Conservation (phyloP, 1,139 yeast genomes). For the Yamadazyma friedrichii region DNA sequence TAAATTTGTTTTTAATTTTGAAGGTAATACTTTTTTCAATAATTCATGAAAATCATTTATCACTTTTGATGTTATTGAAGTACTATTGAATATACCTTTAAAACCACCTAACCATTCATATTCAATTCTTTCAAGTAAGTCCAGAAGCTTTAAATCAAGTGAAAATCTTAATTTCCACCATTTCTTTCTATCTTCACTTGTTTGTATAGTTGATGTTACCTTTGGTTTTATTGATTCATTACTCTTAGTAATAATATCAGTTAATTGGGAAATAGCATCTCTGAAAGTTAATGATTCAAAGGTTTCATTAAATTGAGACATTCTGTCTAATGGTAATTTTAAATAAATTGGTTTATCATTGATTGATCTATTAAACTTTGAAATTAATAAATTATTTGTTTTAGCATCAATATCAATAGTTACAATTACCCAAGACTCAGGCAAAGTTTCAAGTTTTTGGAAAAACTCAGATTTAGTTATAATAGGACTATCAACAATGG, state of each 20-base stretch:
- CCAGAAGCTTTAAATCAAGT: conserved; percentile 56
- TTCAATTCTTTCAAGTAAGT: conserved; percentile 60
- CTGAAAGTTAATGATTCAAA: conserved; percentile 37
- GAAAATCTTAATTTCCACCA: conserved; percentile 80
- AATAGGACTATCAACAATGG: background rate
- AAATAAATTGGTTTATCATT: conserved; percentile 42
- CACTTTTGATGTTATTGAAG: background rate
- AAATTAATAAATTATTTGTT: conserved; percentile 57
- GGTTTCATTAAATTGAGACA: background rate
- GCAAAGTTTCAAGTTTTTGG: conserved; percentile 25
- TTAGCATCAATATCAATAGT: conserved; percentile 61
- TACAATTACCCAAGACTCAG: conserved; percentile 58
- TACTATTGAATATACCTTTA: conserved; percentile 50
- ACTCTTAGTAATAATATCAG: conserved; percentile 56
- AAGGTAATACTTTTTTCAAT: conserved; percentile 10
- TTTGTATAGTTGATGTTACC: conserved; percentile 48
- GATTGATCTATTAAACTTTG: conserved; percentile 37
- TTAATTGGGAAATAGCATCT: conserved; percentile 45
- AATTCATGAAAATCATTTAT: conserved; percentile 4
- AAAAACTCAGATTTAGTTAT: conserved; percentile 5
- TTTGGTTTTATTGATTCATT: conserved; percentile 56
- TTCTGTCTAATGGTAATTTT: conserved; percentile 59
- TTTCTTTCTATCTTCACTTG: conserved; percentile 58
- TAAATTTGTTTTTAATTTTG: background rate
- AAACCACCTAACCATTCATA: conserved; percentile 82